phyloP scores from a whole-genome alignment of 2,329 filamentous ascomycete species.

The Clonostachys chloroleuca region DNA sequence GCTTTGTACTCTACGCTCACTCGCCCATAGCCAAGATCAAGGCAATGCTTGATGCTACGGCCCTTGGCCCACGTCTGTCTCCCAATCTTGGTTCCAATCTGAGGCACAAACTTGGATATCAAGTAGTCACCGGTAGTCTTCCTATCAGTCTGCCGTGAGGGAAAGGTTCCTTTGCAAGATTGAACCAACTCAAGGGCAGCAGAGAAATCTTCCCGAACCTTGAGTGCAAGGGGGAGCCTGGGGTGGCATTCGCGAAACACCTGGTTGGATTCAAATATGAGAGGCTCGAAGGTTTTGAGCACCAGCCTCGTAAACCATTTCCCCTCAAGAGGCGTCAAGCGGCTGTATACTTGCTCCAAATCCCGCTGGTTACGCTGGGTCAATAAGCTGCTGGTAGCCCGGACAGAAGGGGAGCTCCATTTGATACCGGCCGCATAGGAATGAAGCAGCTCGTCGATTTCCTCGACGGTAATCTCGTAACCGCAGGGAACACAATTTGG shows the following conservation, averaged over 20 bases:
- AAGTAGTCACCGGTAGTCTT: conserved; percentile 12
- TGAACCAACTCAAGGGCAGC: conserved; percentile 53
- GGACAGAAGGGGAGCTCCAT: conserved; percentile 66
- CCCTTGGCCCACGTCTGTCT: conserved; percentile 61
- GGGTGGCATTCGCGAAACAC: conserved; percentile 62
- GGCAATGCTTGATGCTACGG: conserved; percentile 69
- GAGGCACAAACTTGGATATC: conserved; percentile 35
- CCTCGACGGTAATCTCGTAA: conserved; percentile 58
- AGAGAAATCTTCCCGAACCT: conserved; percentile 64
- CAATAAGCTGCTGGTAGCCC: conserved; percentile 12
- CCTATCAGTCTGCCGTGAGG: neutral
- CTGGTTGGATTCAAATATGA: conserved; percentile 52
- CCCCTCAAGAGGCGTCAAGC: conserved; percentile 62
- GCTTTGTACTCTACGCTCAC: conserved; percentile 80
- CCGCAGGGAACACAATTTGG: conserved; percentile 31
- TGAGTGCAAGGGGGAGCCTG: conserved; percentile 63
- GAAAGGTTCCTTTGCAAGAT: conserved; percentile 8
- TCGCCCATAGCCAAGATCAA: conserved; percentile 55
- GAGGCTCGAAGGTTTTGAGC: conserved; percentile 69
- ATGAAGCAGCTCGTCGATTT: conserved; percentile 65
- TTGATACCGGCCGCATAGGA: conserved; percentile 61
- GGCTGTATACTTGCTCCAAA: conserved; percentile 53
- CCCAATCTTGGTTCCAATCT: conserved; percentile 59
- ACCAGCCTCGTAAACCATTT: conserved; percentile 87
- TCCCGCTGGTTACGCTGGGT: conserved; percentile 8